Evolutionary conservation across 768 basidiomycete species (phyloP), one percentile per base, ranked within the genome.

Genomic region (Dendrothele bispora): DNA sequence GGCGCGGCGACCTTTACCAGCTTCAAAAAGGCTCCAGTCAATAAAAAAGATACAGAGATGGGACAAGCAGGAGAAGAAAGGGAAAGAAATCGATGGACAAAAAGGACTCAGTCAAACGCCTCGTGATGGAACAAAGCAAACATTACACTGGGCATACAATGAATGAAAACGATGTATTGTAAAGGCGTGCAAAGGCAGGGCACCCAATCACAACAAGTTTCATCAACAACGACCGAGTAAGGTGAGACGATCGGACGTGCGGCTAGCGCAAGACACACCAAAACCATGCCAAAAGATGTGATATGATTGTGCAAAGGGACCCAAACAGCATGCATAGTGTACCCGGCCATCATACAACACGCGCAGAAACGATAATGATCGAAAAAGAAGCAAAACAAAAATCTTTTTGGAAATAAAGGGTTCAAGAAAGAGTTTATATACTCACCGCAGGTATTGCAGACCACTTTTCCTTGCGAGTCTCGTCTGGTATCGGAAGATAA

Each of bases 381-480:
- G 41, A 47, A 51, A 51, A 47, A 41, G 17, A 50, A 38, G 52
- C 58, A 59, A 55, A 53, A 52, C 54, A 59, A 66, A 56, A 60
- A 61, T 60, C 59, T 59, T 58, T 63, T 61, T 60, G 62, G 67
- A 65, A 60, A 58, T 60, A 62, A 48, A 32, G 30, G 30, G n/a
- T 10, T 10, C 30, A 32, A 32, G 10, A 32, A n/a, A 32, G 30
- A n/a, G 29, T 18, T 18, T 21, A 10, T 17, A 18, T 36, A 79
- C 89, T 79, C 64, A 92, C 91, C 91, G 67, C 91, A 93, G 43
- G 88, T 87, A 66, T 93, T 93, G 73, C 91, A 94, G 61, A 93
- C 80, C 40, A 84, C 79, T 65, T 86, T 89, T 49, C 91, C 91
- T 57, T 88, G 82, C 36, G 77, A 71, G 62, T 89, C 89, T 56